These are phyloP conservation scores for Daldinia grandis DNA, from an alignment of 495 filamentous ascomycete genomes.

Conservation along the genomic window DNA sequence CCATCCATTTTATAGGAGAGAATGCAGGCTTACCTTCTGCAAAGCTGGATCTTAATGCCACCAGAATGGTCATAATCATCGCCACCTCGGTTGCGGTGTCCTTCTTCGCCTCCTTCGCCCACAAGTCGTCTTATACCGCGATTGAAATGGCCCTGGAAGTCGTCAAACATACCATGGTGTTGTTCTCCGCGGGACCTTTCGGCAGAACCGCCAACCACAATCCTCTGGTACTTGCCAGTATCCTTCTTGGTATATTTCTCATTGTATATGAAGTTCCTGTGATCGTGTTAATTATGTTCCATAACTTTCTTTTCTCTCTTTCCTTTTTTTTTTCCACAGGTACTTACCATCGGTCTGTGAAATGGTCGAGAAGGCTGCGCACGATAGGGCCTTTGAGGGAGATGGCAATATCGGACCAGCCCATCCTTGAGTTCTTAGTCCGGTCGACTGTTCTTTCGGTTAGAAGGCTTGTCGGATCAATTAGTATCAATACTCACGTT, in stretches of 20 bases:
- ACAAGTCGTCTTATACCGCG: conserved; percentile 49
- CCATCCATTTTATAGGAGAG: conserved; percentile 1
- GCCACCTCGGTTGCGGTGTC: conserved; percentile 36
- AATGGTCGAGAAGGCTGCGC: conserved; percentile 79
- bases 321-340: too few species aligned
- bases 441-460: conserved; percentile 67
- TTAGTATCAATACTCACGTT: conserved; percentile 54
- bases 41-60: conserved; percentile 50
- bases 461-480: conserved; percentile 15
- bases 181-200: conserved; percentile 31
- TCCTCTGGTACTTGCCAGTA: conserved; percentile 65
- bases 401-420: conserved; percentile 90
- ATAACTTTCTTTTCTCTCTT: too few species aligned
- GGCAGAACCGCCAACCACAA: conserved; percentile 48
- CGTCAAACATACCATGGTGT: conserved; percentile 50
- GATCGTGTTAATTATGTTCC: conserved; percentile 9
- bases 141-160: conserved; percentile 56
- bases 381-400: conserved; percentile 83
- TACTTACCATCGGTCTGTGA: conserved; percentile 78
- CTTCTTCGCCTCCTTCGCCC: conserved; percentile 43
- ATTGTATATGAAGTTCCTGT: conserved; percentile 82
- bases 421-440: conserved; percentile 83
- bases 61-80: conserved; percentile 19
- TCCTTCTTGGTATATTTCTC: conserved; percentile 79
- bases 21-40: conserved; percentile 49